These are phyloP conservation scores for Aspergillus amoenus DNA, from an alignment of 2,329 filamentous ascomycete species.

Conservation along the genomic window DNA sequence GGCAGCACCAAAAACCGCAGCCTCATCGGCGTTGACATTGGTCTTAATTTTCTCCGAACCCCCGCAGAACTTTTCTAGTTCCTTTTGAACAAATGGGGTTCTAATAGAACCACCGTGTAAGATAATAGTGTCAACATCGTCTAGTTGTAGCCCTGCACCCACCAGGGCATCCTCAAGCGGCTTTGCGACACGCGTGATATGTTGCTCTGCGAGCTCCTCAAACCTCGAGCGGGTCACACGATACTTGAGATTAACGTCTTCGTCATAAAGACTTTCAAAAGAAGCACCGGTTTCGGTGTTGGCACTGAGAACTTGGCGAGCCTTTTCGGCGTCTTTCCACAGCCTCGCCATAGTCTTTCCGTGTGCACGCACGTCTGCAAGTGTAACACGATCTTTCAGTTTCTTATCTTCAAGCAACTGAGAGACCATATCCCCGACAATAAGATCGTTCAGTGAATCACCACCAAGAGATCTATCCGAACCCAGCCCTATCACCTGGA, in stretches of 20 bases:
- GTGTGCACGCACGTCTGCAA: constrained; percentile 60
- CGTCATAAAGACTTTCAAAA: constrained; percentile 81
- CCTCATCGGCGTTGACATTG: constrained; percentile 96
- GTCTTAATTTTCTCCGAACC: constrained; percentile 76
- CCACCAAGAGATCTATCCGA: constrained; percentile 91
- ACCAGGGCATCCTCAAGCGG: constrained; percentile 75
- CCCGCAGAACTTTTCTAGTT: constrained; percentile 74
- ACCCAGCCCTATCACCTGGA: constrained; percentile 80
- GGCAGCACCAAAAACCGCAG: constrained; percentile 90
- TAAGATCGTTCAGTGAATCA: constrained; percentile 81
- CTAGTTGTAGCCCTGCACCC: constrained; percentile 68
- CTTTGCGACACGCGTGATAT: constrained; percentile 65
- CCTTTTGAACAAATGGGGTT: constrained; percentile 91
- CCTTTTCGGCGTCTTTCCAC: constrained; percentile 85
- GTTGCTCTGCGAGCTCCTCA: constrained; percentile 70
- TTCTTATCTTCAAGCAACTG: constrained; percentile 72
- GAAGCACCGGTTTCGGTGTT: constrained; percentile 77
- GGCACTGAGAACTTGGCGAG: constrained; percentile 88
- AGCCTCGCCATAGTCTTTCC: constrained; percentile 85
- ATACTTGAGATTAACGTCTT: constrained; percentile 91
- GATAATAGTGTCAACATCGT: constrained; percentile 84
- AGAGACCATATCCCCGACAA: constrained; percentile 83
- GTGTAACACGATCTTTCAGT: constrained; percentile 38
- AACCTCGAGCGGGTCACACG: constrained; percentile 79
- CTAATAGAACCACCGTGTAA: constrained; percentile 87